These are phyloP conservation scores for Saccharomycopsis sp. DNA, from an alignment of 805 yeast species.

Conservation along the genomic window DNA sequence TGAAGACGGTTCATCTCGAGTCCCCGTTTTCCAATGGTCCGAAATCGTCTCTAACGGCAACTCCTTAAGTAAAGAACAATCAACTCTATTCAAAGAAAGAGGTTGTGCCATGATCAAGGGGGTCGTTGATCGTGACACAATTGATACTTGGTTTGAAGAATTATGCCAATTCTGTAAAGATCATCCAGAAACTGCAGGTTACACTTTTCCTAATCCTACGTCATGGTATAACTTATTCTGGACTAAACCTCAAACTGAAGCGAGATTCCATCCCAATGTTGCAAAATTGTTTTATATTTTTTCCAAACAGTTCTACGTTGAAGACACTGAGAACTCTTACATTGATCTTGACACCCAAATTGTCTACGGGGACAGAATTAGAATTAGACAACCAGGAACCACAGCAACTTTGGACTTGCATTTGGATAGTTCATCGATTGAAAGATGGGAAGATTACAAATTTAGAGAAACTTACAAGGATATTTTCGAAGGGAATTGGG, in stretches of 20 bases:
- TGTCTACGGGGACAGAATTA: slow-evolving; percentile 37
- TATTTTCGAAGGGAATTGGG: slow-evolving; percentile 37
- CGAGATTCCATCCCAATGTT: not conserved
- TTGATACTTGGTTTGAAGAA: slow-evolving; percentile 1
- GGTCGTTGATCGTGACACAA: not conserved
- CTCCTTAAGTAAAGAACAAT: not conserved
- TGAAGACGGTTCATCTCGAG: not conserved
- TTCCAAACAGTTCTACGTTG: slow-evolving; percentile 1
- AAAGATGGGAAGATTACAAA: slow-evolving; percentile 39
- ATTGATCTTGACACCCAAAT: slow-evolving; percentile 26
- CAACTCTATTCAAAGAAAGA: not conserved
- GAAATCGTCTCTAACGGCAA: not conserved
- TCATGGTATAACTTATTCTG: not conserved
- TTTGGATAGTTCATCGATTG: slow-evolving; percentile 37
- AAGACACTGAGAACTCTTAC: slow-evolving; percentile 28
- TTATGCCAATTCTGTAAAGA: not conserved
- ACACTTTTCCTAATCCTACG: slow-evolving; percentile 2
- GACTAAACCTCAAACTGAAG: not conserved
- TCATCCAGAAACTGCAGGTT: slow-evolving; percentile 1
- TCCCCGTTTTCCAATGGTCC: not conserved
- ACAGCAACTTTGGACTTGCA: slow-evolving; percentile 32
- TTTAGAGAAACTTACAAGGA: slow-evolving; percentile 32
- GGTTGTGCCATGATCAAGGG: slow-evolving; percentile 4
- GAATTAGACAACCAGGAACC: slow-evolving; percentile 36
- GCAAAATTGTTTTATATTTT: not conserved